Evolutionary conservation across 2,329 filamentous ascomycete species (phyloP).

Genomic region (Penicillium sp.): DNA sequence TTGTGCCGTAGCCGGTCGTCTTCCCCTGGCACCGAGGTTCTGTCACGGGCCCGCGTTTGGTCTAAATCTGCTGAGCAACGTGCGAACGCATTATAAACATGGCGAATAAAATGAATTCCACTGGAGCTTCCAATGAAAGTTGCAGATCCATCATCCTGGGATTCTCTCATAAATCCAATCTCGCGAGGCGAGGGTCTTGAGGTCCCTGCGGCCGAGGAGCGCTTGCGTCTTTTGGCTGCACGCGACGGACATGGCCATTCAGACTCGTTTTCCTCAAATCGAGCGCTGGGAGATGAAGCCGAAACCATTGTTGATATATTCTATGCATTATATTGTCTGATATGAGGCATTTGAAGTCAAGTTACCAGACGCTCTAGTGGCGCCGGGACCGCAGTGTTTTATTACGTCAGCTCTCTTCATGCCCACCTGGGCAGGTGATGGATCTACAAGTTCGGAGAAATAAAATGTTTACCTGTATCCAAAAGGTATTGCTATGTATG

Average conservation of each 20-base stretch:
- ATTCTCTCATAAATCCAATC: conserved; percentile 54
- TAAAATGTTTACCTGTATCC: background rate
- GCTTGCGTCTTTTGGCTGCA: conserved; percentile 30
- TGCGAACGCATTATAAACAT: conserved; percentile 53
- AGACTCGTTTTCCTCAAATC: conserved; percentile 15
- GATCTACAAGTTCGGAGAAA: background rate
- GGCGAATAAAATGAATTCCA: conserved; percentile 59
- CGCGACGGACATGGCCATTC: conserved; percentile 22
- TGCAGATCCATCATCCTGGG: conserved; percentile 48
- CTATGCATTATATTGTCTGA: conserved; percentile 4
- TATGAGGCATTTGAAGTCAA: background rate
- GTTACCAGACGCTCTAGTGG: background rate
- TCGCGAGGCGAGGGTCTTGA: conserved; percentile 36
- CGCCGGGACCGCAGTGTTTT: background rate
- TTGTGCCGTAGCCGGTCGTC: conserved; percentile 49
- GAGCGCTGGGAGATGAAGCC: conserved; percentile 15
- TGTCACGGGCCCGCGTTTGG: conserved; percentile 31
- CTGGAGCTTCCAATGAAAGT: conserved; percentile 59
- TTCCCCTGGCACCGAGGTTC: conserved; percentile 56
- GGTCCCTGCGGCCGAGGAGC: conserved; percentile 13
- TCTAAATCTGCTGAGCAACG: conserved; percentile 33
- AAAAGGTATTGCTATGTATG: background rate
- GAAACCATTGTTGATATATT: conserved; percentile 11
- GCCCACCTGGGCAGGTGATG: background rate
- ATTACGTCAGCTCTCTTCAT: conserved; percentile 2